A percentile compares a stretch with the other conserved stretches of the same genome.
Evolutionary conservation across 345 rosid genomes (phyloP).

Genomic region (Gossypium stocksii): DNA sequence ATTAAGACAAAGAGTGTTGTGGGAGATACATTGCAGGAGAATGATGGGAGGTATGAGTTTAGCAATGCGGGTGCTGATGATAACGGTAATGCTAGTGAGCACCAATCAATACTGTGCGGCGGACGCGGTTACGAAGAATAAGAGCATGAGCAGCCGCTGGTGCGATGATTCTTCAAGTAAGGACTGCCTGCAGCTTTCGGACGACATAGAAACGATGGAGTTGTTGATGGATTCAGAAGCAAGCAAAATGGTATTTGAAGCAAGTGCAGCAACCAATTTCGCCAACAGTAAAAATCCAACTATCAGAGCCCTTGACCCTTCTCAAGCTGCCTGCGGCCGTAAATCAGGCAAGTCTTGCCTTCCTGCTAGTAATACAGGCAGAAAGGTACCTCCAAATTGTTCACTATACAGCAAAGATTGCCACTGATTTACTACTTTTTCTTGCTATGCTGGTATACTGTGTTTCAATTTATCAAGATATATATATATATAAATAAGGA

Average conservation of each 20-base stretch:
- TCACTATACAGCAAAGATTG: neutral
- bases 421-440: neutral
- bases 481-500: too few relatives aligned
- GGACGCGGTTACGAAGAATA: too few relatives aligned
- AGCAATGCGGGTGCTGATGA: too few relatives aligned
- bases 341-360: rapidly evolving
- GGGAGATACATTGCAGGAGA: too few relatives aligned
- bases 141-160: neutral
- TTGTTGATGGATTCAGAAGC: neutral
- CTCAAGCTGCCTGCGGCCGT: neutral
- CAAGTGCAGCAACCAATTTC: neutral
- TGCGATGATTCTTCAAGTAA: neutral
- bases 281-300: neutral
- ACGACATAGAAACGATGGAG: neutral
- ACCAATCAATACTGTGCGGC: too few relatives aligned
- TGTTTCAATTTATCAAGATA: too few relatives aligned
- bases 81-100: too few relatives aligned
- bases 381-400: neutral
- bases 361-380: neutral
- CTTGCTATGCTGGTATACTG: too few relatives aligned
- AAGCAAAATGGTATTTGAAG: neutral
- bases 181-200: neutral
- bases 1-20: too few relatives aligned
- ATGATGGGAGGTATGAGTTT: too few relatives aligned
- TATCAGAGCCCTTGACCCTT: neutral